A percentile compares a stretch with the other conserved stretches of the same genome.
phyloP scores from a whole-genome alignment of 208 protist species.

The Wallacemonas rigidus region DNA sequence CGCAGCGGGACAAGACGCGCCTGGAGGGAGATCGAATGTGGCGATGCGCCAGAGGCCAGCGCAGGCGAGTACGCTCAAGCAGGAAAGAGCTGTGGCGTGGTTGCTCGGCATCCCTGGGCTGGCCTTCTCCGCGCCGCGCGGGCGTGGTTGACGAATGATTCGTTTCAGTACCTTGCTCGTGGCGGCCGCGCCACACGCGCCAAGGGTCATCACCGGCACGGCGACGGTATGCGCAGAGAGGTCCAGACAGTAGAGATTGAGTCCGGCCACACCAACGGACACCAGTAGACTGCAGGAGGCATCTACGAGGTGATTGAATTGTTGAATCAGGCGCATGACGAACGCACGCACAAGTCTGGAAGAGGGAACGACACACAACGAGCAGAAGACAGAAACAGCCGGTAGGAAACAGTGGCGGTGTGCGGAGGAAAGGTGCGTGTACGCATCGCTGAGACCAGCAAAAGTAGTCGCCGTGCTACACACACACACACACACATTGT shows the following conservation, averaged over 20 bases:
- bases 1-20: neutral
- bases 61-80: slow-evolving; percentile 32
- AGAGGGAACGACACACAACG: neutral
- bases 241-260: slow-evolving; percentile 42
- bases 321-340: slow-evolving; percentile 16
- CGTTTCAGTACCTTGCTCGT: slow-evolving; percentile 52
- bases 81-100: slow-evolving; percentile 56
- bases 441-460: too few species aligned
- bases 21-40: neutral
- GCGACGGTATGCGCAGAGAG: slow-evolving; percentile 25
- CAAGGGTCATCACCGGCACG: slow-evolving; percentile 46
- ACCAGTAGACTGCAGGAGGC: slow-evolving; percentile 42
- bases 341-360: neutral
- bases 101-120: slow-evolving; percentile 76
- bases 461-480: too few species aligned
- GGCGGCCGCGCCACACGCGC: slow-evolving; percentile 39
- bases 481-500: too few species aligned
- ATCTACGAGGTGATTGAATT: slow-evolving; percentile 38
- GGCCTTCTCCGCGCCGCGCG: slow-evolving; percentile 43
- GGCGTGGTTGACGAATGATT: slow-evolving; percentile 50
- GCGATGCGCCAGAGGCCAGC: slow-evolving; percentile 24
- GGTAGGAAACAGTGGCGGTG: too few species aligned
- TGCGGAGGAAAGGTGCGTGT: too few species aligned
- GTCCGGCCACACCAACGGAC: slow-evolving; percentile 27
- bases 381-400: neutral